These are phyloP conservation scores for Erythrobasidium hasegawianum DNA, from an alignment of 1,284 basidiomycete genomes.

Conservation along the genomic window DNA sequence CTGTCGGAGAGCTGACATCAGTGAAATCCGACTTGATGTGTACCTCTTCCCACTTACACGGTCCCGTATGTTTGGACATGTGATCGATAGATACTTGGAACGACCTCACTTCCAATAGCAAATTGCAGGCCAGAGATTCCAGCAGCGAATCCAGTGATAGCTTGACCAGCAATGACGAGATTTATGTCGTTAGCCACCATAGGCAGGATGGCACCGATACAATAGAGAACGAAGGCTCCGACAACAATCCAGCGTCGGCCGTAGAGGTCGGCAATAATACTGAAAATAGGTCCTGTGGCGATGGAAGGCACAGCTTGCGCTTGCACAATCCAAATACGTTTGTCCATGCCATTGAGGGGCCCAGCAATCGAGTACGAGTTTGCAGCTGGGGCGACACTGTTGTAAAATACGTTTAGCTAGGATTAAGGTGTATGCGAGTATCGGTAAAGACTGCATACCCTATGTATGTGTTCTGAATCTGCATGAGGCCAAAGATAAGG, in stretches of 20 bases:
- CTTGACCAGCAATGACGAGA: conserved; percentile 20
- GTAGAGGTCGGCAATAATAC: conserved; percentile 25
- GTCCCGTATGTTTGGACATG: conserved; percentile 21
- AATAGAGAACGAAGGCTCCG: conserved; percentile 15
- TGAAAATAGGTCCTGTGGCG: conserved; percentile 32
- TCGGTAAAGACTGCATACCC: no score
- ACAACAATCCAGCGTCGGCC: conserved; percentile 28
- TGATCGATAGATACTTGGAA: conserved; percentile 19
- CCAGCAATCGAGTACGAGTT: conserved; percentile 21
- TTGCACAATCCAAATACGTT: conserved; percentile 35
- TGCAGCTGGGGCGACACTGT: conserved; percentile 19
- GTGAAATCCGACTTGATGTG: background rate
- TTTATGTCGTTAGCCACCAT: conserved; percentile 28
- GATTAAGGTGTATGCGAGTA: no score
- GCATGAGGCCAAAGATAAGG: conserved; percentile 7
- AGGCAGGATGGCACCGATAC: conserved; percentile 25
- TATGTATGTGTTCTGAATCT: conserved; percentile 24
- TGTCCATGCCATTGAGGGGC: conserved; percentile 6
- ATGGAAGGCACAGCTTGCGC: conserved; percentile 27
- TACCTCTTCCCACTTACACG: background rate
- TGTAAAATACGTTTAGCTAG: background rate
- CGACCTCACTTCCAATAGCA: conserved; percentile 18
- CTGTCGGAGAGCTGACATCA: background rate
- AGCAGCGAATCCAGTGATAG: conserved; percentile 5
- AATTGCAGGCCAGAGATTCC: conserved; percentile 32